Conservation (phyloP, 225 moss, liverwort and hornwort species). For the Antitrichia curtipendula region DNA sequence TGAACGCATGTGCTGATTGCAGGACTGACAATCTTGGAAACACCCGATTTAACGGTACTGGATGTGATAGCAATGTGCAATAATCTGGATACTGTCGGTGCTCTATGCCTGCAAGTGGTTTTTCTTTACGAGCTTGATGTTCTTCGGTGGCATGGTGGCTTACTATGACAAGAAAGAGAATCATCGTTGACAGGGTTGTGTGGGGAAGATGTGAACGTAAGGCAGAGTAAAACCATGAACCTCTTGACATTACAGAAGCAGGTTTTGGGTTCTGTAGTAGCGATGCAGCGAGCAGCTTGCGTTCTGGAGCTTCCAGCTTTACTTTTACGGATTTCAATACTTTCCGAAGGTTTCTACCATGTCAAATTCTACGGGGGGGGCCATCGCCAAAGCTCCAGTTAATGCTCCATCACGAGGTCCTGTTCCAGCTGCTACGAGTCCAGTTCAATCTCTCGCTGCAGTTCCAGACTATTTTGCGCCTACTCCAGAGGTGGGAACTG, state of each 20-base stretch:
- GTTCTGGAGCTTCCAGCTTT: conserved; percentile 9
- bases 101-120: not conserved
- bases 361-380: conserved; percentile 25
- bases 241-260: not conserved
- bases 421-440: not conserved
- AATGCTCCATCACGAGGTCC: not conserved
- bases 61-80: not conserved
- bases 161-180: not conserved
- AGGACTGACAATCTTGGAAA: not conserved
- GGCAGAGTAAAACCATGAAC: conserved; percentile 23
- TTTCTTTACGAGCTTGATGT: not conserved
- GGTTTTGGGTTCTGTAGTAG: not conserved
- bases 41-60: not conserved
- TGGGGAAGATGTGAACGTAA: conserved; percentile 5
- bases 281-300: conserved; percentile 24
- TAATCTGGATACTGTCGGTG: not conserved
- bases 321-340: not conserved
- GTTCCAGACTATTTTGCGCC: not conserved
- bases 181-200: not conserved
- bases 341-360: conserved; percentile 21
- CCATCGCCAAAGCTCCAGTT: not conserved
- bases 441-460: not conserved
- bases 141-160: not conserved
- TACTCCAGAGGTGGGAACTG: not conserved
- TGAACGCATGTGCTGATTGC: not conserved